phyloP scores from a whole-genome alignment of 768 basidiomycete species.

The Inosperma sp. region DNA sequence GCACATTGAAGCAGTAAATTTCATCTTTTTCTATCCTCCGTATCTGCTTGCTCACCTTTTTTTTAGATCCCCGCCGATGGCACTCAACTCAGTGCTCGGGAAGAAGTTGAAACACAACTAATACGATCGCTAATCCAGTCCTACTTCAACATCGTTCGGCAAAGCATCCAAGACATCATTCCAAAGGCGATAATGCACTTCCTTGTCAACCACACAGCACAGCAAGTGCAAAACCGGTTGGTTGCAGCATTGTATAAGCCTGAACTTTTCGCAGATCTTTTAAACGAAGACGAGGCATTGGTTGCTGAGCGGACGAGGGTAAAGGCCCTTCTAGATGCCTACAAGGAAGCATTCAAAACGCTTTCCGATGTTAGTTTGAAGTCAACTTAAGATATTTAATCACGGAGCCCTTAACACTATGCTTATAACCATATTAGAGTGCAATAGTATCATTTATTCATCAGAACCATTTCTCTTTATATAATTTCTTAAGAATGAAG shows the following conservation, averaged over 20 bases:
- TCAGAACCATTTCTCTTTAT: too few relatives aligned
- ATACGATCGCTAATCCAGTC: constrained; percentile 93
- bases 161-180: constrained; percentile 93
- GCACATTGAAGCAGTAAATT: constrained; percentile 93
- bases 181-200: constrained; percentile 99
- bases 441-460: too few relatives aligned
- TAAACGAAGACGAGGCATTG: constrained; percentile 93
- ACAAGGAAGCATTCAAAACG: constrained; percentile 90
- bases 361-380: constrained; percentile 79
- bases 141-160: constrained; percentile 94
- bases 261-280: constrained; percentile 80
- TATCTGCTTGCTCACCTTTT: constrained; percentile 1
- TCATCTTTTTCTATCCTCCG: constrained; percentile 2
- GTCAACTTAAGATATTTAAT: constrained; percentile 36
- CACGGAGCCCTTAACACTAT: not conserved
- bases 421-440: too few relatives aligned
- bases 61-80: constrained; percentile 58
- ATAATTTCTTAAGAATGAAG: too few relatives aligned
- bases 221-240: constrained; percentile 93
- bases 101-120: constrained; percentile 95
- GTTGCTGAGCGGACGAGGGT: constrained; percentile 92
- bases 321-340: constrained; percentile 92
- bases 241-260: constrained; percentile 96
- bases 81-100: constrained; percentile 63
- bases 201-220: constrained; percentile 93